Conservation (phyloP, 345 rosid species). For the Brassica rapa region DNA sequence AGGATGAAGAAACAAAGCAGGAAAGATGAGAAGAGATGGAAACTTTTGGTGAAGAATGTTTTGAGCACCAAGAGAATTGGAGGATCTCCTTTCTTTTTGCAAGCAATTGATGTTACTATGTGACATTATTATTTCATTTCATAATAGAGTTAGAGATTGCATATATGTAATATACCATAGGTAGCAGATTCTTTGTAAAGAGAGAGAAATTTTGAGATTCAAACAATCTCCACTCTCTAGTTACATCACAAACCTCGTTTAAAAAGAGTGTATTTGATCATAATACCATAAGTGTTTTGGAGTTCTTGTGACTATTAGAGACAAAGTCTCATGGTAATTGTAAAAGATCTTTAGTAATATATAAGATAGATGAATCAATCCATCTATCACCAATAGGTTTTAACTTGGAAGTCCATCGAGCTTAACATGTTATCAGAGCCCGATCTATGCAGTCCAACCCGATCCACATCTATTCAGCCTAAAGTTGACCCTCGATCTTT, state of each 20-base stretch:
- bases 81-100: slow-evolving; percentile 56
- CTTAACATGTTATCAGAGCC: too few relatives aligned
- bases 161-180: slow-evolving; percentile 17
- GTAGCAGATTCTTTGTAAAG: slow-evolving; percentile 22
- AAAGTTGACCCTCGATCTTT: too few relatives aligned
- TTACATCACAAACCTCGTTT: not conserved
- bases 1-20: slow-evolving; percentile 65
- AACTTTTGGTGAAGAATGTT: slow-evolving; percentile 68
- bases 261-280: not conserved
- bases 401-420: too few relatives aligned
- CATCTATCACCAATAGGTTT: too few relatives aligned
- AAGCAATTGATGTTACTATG: slow-evolving; percentile 35
- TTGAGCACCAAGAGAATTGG: slow-evolving; percentile 60
- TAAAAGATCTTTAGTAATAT: too few relatives aligned
- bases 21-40: slow-evolving; percentile 77
- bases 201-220: not conserved
- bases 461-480: too few relatives aligned
- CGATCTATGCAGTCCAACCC: too few relatives aligned
- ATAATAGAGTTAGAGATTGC: slow-evolving; percentile 2
- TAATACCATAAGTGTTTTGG: not conserved
- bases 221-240: not conserved
- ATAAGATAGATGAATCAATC: too few relatives aligned
- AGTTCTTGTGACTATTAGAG: not conserved
- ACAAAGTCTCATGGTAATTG: too few relatives aligned
- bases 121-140: slow-evolving; percentile 9